Percentiles rank a stretch among this genome's conserved stretches.
phyloP scores from a whole-genome alignment of 1,284 basidiomycete species.

The Xerocomus amazonicus region DNA sequence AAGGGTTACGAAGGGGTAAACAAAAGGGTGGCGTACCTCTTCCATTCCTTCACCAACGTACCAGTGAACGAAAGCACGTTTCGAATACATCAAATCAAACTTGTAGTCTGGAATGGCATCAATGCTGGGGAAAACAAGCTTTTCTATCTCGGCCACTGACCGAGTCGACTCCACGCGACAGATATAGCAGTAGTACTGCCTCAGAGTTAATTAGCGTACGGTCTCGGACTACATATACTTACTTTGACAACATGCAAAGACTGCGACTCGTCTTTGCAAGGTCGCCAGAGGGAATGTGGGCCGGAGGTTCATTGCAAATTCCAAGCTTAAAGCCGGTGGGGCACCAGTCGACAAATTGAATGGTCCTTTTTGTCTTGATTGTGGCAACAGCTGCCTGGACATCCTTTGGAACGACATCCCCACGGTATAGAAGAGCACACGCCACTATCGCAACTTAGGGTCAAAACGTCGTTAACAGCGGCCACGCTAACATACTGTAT shows the following conservation, averaged over 20 bases:
- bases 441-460: conserved; percentile 53
- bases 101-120: conserved; percentile 73
- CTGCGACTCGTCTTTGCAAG: conserved; percentile 93
- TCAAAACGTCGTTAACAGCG: background rate
- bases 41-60: conserved; percentile 99
- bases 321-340: conserved; percentile 97
- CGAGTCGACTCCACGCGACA: conserved; percentile 90
- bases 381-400: conserved; percentile 89
- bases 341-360: conserved; percentile 99
- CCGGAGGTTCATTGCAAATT: conserved; percentile 95
- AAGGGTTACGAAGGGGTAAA: background rate
- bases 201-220: conserved; percentile 9
- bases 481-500: conserved; percentile 69
- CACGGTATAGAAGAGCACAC: conserved; percentile 87
- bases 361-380: conserved; percentile 96
- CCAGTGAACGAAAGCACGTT: conserved; percentile 97
- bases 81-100: conserved; percentile 97
- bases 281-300: conserved; percentile 89
- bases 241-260: conserved; percentile 95
- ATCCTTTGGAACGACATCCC: conserved; percentile 98
- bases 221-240: conserved; percentile 15
- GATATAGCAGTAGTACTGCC: conserved; percentile 89
- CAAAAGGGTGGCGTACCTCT: conserved; percentile 48
- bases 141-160: conserved; percentile 33
- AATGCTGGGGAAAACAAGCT: conserved; percentile 4